Conservation (phyloP, 2,329 filamentous ascomycete species). For the Trichoderma koningiopsis region DNA sequence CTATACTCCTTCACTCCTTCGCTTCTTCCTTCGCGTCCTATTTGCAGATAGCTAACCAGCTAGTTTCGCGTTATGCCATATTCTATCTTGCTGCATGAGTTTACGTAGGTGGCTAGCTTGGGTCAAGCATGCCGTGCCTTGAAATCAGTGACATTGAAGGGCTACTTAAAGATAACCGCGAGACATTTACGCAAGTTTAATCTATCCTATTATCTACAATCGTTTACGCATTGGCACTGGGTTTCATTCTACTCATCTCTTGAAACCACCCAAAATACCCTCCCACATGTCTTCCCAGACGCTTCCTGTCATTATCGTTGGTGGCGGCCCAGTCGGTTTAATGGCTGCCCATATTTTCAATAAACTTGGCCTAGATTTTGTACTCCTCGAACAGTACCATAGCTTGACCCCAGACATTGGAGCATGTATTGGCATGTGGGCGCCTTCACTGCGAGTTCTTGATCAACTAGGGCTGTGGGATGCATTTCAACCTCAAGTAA, state of each 20-base stretch:
- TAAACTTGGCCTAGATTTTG: constrained; percentile 37
- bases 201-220: background rate
- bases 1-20: background rate
- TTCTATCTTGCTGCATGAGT: background rate
- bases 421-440: constrained; percentile 4
- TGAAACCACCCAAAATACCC: background rate
- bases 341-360: constrained; percentile 36
- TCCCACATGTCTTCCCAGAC: background rate
- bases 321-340: constrained; percentile 37
- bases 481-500: background rate
- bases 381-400: constrained; percentile 34
- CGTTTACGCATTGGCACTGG: background rate
- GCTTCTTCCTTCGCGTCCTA: background rate
- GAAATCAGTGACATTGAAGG: background rate
- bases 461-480: constrained; percentile 27
- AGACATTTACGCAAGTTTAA: background rate
- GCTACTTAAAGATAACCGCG: background rate
- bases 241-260: background rate
- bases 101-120: too few relatives aligned
- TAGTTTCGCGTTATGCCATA: background rate
- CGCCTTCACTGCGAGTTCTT: background rate
- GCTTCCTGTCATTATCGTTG: constrained; percentile 35
- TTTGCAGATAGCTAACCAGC: background rate
- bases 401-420: background rate
- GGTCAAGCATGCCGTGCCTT: too few relatives aligned